These are phyloP conservation scores for Fusarium pilosicola DNA, from an alignment of 2,329 filamentous ascomycete genomes.

Conservation along the genomic window DNA sequence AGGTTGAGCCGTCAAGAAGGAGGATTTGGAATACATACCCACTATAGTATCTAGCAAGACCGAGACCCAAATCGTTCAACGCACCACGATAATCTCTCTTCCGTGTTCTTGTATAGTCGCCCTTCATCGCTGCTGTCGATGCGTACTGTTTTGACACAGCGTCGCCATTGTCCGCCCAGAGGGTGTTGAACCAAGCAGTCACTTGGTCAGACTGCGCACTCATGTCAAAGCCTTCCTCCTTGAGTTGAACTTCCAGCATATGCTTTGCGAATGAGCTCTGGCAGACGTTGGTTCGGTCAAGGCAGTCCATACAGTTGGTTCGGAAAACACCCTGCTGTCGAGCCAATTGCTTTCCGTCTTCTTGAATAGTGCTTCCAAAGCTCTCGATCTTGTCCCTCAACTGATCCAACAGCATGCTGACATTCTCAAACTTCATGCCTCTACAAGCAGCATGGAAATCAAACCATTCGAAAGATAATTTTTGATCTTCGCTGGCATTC, in stretches of 20 bases:
- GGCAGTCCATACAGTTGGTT: slow-evolving; percentile 98
- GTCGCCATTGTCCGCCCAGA: slow-evolving; percentile 98
- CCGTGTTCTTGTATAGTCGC: slow-evolving; percentile 91
- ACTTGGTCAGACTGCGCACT: slow-evolving; percentile 79
- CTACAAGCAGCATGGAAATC: slow-evolving; percentile 94
- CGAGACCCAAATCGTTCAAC: slow-evolving; percentile 89
- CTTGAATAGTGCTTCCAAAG: slow-evolving; percentile 75
- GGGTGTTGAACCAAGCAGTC: slow-evolving; percentile 92
- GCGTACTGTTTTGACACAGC: slow-evolving; percentile 96
- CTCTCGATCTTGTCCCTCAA: slow-evolving; percentile 74
- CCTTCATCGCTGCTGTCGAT: slow-evolving; percentile 94
- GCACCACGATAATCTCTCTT: slow-evolving; percentile 93
- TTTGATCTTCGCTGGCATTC: slow-evolving; percentile 57
- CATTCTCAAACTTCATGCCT: slow-evolving; percentile 98
- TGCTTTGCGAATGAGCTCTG: slow-evolving; percentile 90
- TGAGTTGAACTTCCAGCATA: slow-evolving; percentile 83
- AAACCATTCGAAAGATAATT: slow-evolving; percentile 86
- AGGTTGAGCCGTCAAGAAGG: not conserved
- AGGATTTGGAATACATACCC: slow-evolving; percentile 58
- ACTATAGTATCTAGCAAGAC: slow-evolving; percentile 78
- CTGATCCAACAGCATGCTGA: slow-evolving; percentile 78
- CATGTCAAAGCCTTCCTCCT: slow-evolving; percentile 78
- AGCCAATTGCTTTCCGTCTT: slow-evolving; percentile 54
- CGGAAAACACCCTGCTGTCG: slow-evolving; percentile 81
- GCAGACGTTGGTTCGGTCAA: slow-evolving; percentile 95